Evolutionary conservation across 2,329 filamentous ascomycete genomes (phyloP).

Genomic region (Xylaria sp.): DNA sequence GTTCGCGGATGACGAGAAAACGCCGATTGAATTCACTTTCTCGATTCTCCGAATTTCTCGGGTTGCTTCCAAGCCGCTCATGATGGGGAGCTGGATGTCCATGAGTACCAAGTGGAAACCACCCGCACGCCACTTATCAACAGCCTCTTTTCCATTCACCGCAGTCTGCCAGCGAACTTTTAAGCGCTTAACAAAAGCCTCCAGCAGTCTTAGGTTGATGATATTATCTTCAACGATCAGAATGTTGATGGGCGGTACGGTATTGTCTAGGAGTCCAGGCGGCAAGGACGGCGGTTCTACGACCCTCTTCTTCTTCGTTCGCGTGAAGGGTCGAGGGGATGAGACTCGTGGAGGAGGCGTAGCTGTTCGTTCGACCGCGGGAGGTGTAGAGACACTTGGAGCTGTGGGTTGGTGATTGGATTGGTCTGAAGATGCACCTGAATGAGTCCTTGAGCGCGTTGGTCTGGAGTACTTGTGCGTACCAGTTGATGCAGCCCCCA

Average conservation of each 20-base stretch:
- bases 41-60: conserved; percentile 90
- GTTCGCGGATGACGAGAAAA: conserved; percentile 67
- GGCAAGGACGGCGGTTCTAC: conserved; percentile 43
- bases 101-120: conserved; percentile 96
- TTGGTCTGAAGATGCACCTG: conserved; percentile 51
- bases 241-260: conserved; percentile 92
- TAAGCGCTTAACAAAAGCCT: conserved; percentile 91
- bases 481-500: conserved; percentile 34
- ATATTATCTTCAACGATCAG: conserved; percentile 98
- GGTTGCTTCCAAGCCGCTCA: conserved; percentile 92
- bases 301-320: conserved; percentile 49
- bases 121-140: conserved; percentile 85
- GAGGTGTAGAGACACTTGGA: conserved; percentile 45
- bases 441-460: conserved; percentile 53
- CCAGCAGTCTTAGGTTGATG: conserved; percentile 89
- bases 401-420: conserved; percentile 42
- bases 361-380: conserved; percentile 52
- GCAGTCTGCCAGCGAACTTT: conserved; percentile 98
- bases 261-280: conserved; percentile 67
- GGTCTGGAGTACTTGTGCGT: conserved; percentile 39
- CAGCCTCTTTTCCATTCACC: conserved; percentile 88
- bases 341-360: conserved; percentile 45
- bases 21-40: conserved; percentile 84
- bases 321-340: conserved; percentile 45
- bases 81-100: conserved; percentile 96